Evolutionary conservation across 2,329 filamentous ascomycete genomes (phyloP), one percentile per base, ranked within the genome.

Genomic region (Pseudogymnoascus sp.): DNA sequence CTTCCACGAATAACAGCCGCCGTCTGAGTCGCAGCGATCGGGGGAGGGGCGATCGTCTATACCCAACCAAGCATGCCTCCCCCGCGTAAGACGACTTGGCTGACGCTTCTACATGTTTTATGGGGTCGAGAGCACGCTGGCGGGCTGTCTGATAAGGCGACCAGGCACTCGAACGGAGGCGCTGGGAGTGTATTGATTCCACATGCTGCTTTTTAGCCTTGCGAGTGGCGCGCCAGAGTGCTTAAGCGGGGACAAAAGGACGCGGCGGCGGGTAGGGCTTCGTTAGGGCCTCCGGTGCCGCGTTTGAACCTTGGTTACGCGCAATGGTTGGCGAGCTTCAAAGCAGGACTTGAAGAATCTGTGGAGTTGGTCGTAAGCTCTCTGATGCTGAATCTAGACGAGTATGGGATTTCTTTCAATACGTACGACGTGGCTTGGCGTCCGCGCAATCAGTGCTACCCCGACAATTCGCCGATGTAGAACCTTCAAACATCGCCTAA

Each of bases 281-380:
- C 8, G n/a, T 31, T 57, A 57, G 47, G 47, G 47, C 47, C 47
- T 12, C n/a, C 12, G n/a, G n/a, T 57, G 47, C 47, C 47, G 47
- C 47, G 26, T n/a, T 16, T 11, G 26, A 57, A 57, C 47, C 26
- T n/a, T 57, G 47, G 47, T 57, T 57, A 57, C n/a, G 47, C 47
- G 47, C 47, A 18, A 10, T 31, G 47, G 47, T 57, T 57, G 47
- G 47, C 10, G 47, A 57, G 47, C 47, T 31, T 57, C n/a, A 8
- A 34, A 57, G 14, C n/a, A 57, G 47, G 47, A 31, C 34, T 31
- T 18, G 26, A 31, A 47, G n/a, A 57, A 57, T 57, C n/a, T 57
- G 47, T 57, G 47, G 47, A 57, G 47, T 57, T 31, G 14, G 47
- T 57, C 47, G 47, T 57, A 57, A 57, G 47, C 47, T 57, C 26